Base-by-base conservation (phyloP, 108 stramenopile species). In the Thalassiosira profunda region DNA sequence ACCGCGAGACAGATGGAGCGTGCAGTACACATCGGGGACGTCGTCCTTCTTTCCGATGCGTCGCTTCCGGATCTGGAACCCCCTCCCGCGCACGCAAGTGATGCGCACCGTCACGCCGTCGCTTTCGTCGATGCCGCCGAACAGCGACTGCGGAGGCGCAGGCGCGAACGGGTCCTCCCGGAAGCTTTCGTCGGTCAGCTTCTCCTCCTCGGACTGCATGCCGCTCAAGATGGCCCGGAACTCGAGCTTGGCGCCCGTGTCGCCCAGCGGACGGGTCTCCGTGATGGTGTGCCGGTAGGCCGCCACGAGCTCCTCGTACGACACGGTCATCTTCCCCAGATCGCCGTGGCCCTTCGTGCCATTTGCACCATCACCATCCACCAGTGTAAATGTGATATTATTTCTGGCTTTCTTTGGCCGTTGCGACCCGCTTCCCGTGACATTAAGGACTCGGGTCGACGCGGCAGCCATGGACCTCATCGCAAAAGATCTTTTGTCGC, bases 1-100 rank as follows among this genome's bases (percentile, higher is more conserved):
- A n/a, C 73, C 73, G 58, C 1, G 8, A 14, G n/a, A 53, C 0
- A 82, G 63, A 38, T 62, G 46, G 10, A 84, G 44, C 15, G 67
- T 29, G 43, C 72, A 82, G 52, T 85, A 90, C 20, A 68, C 63
- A 59, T 86, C 84, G 10, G 89, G 85, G 11, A 86, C 67, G 45
- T 86, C 84, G 20, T 63, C 28, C 41, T 75, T 80, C 53, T 78
- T 79, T 41, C 56, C 36, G 29, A 65, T 60, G 28, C 57, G 26
- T 65, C 51, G 25, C 42, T 73, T 80, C 4, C 31, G 54, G 11
- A 74, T 52, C 10, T 31, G 11, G 47, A 86, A 85, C 34, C 84
- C 83, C 14, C 74, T 49, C 29, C 83, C 89, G 10, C 64, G 48
- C 10, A 83, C 56, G 10, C 67, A 61, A 15, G 83, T 84, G 24